Percentiles rank a stretch among this genome's conserved stretches.
These are phyloP conservation scores for Coleophoma cylindrospora DNA, from an alignment of 2,329 filamentous ascomycete genomes.

Conservation along the genomic window DNA sequence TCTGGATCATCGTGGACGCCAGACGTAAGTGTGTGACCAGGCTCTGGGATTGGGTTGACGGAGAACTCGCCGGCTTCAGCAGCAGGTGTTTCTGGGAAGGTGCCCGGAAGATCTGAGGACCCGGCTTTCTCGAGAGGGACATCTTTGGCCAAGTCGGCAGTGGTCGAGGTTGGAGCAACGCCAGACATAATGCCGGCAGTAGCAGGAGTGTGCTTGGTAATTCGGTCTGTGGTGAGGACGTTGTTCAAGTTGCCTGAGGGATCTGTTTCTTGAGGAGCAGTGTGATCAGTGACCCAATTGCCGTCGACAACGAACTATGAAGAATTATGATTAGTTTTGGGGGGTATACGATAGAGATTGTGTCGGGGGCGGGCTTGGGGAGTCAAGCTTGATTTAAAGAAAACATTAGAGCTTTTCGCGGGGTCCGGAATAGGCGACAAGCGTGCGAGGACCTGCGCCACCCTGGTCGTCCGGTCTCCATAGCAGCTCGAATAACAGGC, in stretches of 20 bases:
- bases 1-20: slow-evolving; percentile 79
- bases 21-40: slow-evolving; percentile 62
- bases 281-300: slow-evolving; percentile 79
- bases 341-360: background rate
- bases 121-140: slow-evolving; percentile 54
- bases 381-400: slow-evolving; percentile 9
- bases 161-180: slow-evolving; percentile 66
- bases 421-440: slow-evolving; percentile 21
- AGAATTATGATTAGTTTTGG: background rate
- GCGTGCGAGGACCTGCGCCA: slow-evolving; percentile 7
- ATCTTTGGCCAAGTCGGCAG: slow-evolving; percentile 62
- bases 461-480: slow-evolving; percentile 16
- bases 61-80: slow-evolving; percentile 36
- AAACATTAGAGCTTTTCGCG: slow-evolving; percentile 11
- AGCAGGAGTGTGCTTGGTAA: slow-evolving; percentile 45
- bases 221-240: slow-evolving; percentile 72
- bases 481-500: slow-evolving; percentile 9
- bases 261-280: slow-evolving; percentile 78
- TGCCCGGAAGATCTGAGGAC: slow-evolving; percentile 53
- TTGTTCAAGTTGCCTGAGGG: slow-evolving; percentile 86
- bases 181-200: slow-evolving; percentile 54
- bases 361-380: slow-evolving; percentile 8
- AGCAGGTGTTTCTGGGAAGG: slow-evolving; percentile 68
- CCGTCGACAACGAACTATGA: slow-evolving; percentile 89
- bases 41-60: slow-evolving; percentile 58